Evolutionary conservation across 768 basidiomycete species (phyloP).

Genomic region (Mycena vulgaris): DNA sequence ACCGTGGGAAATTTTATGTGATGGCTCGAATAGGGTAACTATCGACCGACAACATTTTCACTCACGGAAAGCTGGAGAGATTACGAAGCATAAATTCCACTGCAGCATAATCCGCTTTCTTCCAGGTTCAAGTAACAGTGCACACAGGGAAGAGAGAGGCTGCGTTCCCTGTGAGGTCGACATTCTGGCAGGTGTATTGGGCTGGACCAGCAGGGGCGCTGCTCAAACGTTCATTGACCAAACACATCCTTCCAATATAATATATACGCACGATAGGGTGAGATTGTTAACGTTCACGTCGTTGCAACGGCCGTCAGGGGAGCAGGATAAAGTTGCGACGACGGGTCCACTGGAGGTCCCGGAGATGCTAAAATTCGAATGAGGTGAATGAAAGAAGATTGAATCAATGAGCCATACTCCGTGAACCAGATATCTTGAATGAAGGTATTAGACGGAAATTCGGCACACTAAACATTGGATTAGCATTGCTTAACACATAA

Average conservation of each 20-base stretch:
- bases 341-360: constrained; percentile 69
- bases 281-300: constrained; percentile 64
- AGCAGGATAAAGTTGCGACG: constrained; percentile 71
- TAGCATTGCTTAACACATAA: neutral
- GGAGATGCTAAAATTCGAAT: constrained; percentile 58
- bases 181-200: constrained; percentile 67
- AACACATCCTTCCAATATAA: neutral
- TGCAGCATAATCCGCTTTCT: no score
- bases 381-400: neutral
- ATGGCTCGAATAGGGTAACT: no score
- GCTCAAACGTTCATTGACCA: constrained; percentile 18
- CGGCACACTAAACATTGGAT: constrained; percentile 51
- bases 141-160: constrained; percentile 62
- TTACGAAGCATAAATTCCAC: no score
- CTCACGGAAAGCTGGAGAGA: no score
- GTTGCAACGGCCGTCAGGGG: constrained; percentile 67
- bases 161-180: constrained; percentile 62
- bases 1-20: constrained; percentile 5
- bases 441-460: constrained; percentile 67
- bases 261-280: constrained; percentile 58
- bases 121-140: constrained; percentile 51
- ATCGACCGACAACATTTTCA: neutral
- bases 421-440: constrained; percentile 73
- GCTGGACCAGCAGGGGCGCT: constrained; percentile 59
- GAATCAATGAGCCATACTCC: constrained; percentile 50